A percentile compares a stretch with the other conserved stretches of the same genome.
phyloP scores from a whole-genome alignment of 2,329 filamentous ascomycete genomes.

The Stagonosporopsis cucurbitacearum region DNA sequence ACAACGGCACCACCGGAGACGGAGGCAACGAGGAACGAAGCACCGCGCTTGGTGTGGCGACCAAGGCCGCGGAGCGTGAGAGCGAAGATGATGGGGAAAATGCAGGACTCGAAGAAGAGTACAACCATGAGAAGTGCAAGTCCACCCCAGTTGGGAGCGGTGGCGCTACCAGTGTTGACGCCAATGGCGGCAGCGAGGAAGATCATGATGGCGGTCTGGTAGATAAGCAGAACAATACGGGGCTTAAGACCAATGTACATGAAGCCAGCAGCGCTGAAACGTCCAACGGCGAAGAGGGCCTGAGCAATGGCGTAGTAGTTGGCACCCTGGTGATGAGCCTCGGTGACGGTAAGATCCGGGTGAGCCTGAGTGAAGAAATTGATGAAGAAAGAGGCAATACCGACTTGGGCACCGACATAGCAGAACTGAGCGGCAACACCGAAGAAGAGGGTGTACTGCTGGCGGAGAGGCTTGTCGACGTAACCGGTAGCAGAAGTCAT shows the following conservation, averaged over 20 bases:
- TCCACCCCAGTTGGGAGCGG: slow-evolving; percentile 45
- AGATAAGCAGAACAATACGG: slow-evolving; percentile 45
- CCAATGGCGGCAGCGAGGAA: slow-evolving; percentile 46
- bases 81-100: slow-evolving; percentile 51
- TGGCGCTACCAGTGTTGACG: slow-evolving; percentile 38
- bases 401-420: slow-evolving; percentile 61
- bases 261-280: slow-evolving; percentile 47
- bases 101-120: slow-evolving; percentile 49
- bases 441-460: slow-evolving; percentile 59
- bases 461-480: slow-evolving; percentile 67
- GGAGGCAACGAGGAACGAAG: slow-evolving; percentile 47
- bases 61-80: slow-evolving; percentile 47
- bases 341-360: slow-evolving; percentile 33
- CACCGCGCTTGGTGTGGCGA: slow-evolving; percentile 50
- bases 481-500: slow-evolving; percentile 55
- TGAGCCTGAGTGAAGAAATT: slow-evolving; percentile 48
- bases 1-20: slow-evolving; percentile 48
- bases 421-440: slow-evolving; percentile 57
- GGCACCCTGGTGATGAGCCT: slow-evolving; percentile 43
- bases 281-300: slow-evolving; percentile 46
- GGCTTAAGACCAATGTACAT: slow-evolving; percentile 48
- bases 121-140: slow-evolving; percentile 48
- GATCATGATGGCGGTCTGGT: slow-evolving; percentile 47
- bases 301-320: slow-evolving; percentile 51
- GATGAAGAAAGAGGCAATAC: slow-evolving; percentile 60